phyloP scores from a whole-genome alignment of 2,329 filamentous ascomycete genomes.

The Ophiostoma sp. region DNA sequence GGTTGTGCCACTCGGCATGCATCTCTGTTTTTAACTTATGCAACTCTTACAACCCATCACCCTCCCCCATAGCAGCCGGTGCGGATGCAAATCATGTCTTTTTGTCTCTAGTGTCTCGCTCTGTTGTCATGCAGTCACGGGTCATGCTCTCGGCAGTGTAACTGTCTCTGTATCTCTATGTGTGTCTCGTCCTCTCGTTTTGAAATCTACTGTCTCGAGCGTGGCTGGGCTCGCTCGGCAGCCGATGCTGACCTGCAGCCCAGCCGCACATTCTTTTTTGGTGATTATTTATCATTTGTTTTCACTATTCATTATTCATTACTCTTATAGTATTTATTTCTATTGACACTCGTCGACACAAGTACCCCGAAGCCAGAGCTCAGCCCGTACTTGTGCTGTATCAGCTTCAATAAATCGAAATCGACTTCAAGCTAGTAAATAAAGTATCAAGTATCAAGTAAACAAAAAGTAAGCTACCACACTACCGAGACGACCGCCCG shows the following conservation, averaged over 20 bases:
- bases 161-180: not conserved
- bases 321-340: not conserved
- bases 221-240: not conserved
- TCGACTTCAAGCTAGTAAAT: not conserved
- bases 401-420: not conserved
- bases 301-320: not conserved
- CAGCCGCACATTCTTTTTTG: not conserved
- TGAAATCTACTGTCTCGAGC: not conserved
- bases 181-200: not conserved
- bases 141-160: conserved; percentile 9
- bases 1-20: not conserved
- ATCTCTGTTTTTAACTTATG: not conserved
- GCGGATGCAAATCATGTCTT: conserved; percentile 2
- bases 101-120: not conserved
- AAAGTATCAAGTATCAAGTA: not conserved
- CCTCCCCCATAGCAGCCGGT: not conserved
- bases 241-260: not conserved
- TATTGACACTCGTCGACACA: not conserved
- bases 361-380: not conserved
- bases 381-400: not conserved
- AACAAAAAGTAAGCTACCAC: not conserved
- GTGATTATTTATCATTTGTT: not conserved
- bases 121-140: conserved; percentile 6
- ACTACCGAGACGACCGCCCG: not conserved
- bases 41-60: too few relatives aligned